phyloP scores from a whole-genome alignment of 2,329 filamentous ascomycete genomes.

The Talaromyces sp. region DNA sequence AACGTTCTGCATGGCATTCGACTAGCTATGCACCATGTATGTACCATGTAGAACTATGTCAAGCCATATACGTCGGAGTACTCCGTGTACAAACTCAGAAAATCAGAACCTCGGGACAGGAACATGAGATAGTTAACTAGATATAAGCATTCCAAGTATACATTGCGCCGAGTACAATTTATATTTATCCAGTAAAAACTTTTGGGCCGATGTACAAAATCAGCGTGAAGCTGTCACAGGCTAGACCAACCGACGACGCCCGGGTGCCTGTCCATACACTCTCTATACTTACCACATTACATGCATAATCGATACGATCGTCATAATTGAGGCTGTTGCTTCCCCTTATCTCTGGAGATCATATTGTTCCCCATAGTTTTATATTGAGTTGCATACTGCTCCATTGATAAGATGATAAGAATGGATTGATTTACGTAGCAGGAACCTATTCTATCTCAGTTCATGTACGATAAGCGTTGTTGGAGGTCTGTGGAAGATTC shows the following conservation, averaged over 20 bases:
- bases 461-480: background rate
- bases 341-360: slow-evolving; percentile 7
- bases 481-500: background rate
- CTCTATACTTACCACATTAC: background rate
- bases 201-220: background rate
- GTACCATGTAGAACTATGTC: background rate
- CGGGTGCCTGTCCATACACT: background rate
- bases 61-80: background rate
- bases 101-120: background rate
- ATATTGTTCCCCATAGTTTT: background rate
- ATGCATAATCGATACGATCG: background rate
- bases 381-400: slow-evolving; percentile 2
- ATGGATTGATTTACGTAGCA: background rate
- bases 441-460: background rate
- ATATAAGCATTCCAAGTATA: background rate
- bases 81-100: background rate
- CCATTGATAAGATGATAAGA: slow-evolving; percentile 7
- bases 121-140: background rate
- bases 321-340: background rate
- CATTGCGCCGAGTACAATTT: background rate
- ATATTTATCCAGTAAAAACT: background rate
- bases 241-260: background rate
- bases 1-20: background rate
- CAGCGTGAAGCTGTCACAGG: background rate
- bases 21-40: background rate